Evolutionary conservation across 108 stramenopile species (phyloP), one percentile per base, ranked within the genome.

Genomic region (Skeletonema marinoi): DNA sequence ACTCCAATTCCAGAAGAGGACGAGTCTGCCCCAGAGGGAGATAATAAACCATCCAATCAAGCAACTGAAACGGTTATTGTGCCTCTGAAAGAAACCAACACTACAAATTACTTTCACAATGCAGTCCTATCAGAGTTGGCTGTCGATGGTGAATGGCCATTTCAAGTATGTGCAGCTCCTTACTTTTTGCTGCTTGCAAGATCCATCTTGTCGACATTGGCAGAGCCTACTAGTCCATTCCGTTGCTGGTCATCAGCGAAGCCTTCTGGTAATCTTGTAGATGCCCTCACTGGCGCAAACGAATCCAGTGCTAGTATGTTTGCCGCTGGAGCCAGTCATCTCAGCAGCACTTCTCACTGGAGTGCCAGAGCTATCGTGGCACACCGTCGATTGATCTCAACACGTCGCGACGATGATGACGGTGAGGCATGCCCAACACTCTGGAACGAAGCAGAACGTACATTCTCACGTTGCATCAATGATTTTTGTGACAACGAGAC

Each of bases 71-170:
- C 68, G 46, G 17, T 66, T 3, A 58, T 69, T 6, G 56, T 65
- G 31, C 68, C 68, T 4, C 19, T 80, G 6, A 68, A 65, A 46
- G 73, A 74, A 46, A 59, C 60, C 8, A 74, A 48, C 25, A 68
- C 79, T 13, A 80, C 36, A 29, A 54, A 80, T 6, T 46, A 32
- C 14, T 94, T 88, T 74, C 91, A 92, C 42, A 94, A 94, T 62
- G 48, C 86, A 16, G 82, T 94, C 44, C 63, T 92, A 14, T 66
- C 91, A 8, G 94, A 92, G 66, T 68, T 93, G 51, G 69, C 87
- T 4, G 74, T 82, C 19, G 91, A 92, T 30, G 93, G 93, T 21
- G 85, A 88, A 72, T 92, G 87, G 89, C 93, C 93, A 0, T 90
- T 83, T 66, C 90, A 85, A 60, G 86, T 92, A 29, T 87, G 81